Base-by-base conservation (phyloP, 441 rosid species). In the Macaranga tanarius region DNA sequence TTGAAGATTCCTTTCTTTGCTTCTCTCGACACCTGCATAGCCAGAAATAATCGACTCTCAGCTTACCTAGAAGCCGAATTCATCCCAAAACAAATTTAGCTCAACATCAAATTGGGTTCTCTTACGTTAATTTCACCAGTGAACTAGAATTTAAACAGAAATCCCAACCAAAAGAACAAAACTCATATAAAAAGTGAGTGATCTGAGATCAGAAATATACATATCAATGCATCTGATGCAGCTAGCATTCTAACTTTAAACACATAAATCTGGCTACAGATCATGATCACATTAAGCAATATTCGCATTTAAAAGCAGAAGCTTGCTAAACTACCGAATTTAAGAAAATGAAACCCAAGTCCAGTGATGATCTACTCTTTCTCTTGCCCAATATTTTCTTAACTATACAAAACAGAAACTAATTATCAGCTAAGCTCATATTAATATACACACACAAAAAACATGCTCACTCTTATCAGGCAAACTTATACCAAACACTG, bases 1-100 rank as follows among this genome's bases (percentile, higher is more conserved):
- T 86, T 10, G 98, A 96, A 72, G 98, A 70, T 84, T 96, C 99
- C 79, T 96, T 96, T 70, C 97, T 86, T 79, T 93, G 99, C 89
- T 96, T 96, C 84, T 96, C 99, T 73, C 99, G 89, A 82, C 99
- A 96, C 83, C 98, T 96, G 86, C 80, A 78, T 57, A 75, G 54
- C 75, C 80, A 78, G 65, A 50, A 51, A 73, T 67, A 22, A 56
- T 1, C 50, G 23, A 71, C 65, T 26, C 64, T 61, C 57, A 81
- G 74, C 62, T 42, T 72, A 63, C 62, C 42, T 20, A 62, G 57
- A 26, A 54, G 28, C 50, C 62, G 59, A 15, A 38, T 62, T 62
- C 50, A 71, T 52, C 16, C 47, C 38, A 20, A 56, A 76, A 45
- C 25, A 73, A 31, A 56, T 40, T 56, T 9, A 54, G 8, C 69